Evolutionary conservation across 306 rosid species (phyloP).

Genomic region (Vigna mungo): DNA sequence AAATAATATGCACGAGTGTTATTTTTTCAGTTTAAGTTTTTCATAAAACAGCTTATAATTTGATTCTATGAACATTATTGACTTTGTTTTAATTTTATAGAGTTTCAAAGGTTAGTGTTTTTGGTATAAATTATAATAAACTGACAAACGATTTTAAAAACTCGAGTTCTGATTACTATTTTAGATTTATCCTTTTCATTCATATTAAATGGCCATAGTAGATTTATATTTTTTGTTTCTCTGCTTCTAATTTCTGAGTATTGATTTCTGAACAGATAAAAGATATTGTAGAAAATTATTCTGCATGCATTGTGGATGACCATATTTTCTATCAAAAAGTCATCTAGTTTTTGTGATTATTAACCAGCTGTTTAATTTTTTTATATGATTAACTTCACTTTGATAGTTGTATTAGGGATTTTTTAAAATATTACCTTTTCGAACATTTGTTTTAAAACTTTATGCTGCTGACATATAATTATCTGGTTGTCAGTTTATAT

Average conservation of each 20-base stretch:
- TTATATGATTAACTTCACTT: not conserved
- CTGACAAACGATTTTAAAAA: not conserved
- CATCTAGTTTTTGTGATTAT: conserved; percentile 3
- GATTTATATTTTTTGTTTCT: not conserved
- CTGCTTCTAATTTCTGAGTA: conserved; percentile 32
- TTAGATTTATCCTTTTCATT: conserved; percentile 16
- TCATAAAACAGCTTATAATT: not conserved
- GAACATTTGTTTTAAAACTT: conserved; percentile 14
- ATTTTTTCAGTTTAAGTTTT: not conserved
- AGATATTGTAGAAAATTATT: conserved; percentile 11
- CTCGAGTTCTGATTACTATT: conserved; percentile 9
- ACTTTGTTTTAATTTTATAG: not conserved
- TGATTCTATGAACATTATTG: conserved; percentile 23
- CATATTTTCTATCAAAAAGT: conserved; percentile 17
- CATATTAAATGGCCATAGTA: not conserved
- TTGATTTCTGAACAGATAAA: conserved; percentile 10
- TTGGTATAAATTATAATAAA: not conserved
- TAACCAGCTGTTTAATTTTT: conserved; percentile 3
- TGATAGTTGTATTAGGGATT: not conserved
- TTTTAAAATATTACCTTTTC: not conserved
- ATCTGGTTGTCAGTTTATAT: conserved; percentile 28
- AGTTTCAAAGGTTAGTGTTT: not conserved
- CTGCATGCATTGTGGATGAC: conserved; percentile 7
- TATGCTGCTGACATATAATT: conserved; percentile 24
- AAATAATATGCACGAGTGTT: conserved; percentile 18